These are phyloP conservation scores for Intubia oerlemansii DNA, from an alignment of 2,329 filamentous ascomycete species.

Conservation along the genomic window DNA sequence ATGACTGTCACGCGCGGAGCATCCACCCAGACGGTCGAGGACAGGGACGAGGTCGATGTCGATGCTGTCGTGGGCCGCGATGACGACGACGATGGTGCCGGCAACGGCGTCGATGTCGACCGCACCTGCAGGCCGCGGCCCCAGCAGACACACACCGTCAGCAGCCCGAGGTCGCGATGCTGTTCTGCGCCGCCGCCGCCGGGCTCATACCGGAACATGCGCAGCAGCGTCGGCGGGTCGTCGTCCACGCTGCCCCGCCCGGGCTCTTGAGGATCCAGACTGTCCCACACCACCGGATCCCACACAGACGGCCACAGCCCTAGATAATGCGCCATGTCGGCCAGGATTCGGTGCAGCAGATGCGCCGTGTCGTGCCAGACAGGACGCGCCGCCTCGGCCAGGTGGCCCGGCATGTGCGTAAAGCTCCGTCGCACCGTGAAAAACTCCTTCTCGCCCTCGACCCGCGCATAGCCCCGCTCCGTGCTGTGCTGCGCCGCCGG, in stretches of 20 bases:
- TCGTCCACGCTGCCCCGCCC: conserved; percentile 1
- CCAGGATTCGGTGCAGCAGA: conserved; percentile 9
- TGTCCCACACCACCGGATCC: conserved; percentile 6
- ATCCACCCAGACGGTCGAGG: conserved; percentile 4
- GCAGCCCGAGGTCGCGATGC: conserved; percentile 9
- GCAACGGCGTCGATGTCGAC: not conserved
- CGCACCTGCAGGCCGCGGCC: conserved; percentile 8
- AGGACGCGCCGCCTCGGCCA: conserved; percentile 1
- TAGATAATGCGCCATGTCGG: conserved; percentile 6
- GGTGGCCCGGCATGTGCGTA: conserved; percentile 4
- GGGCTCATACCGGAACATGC: conserved; percentile 9
- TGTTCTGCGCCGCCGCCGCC: conserved; percentile 8
- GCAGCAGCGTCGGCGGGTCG: conserved; percentile 9
- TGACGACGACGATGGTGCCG: too few relatives aligned
- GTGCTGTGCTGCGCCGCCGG: conserved; percentile 3
- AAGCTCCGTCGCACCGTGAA: conserved; percentile 8
- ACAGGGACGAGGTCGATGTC: too few relatives aligned
- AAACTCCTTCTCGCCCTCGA: conserved; percentile 9
- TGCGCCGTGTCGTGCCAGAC: conserved; percentile 8
- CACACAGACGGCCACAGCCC: conserved; percentile 5
- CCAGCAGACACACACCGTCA: conserved; percentile 9
- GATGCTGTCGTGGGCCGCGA: not conserved
- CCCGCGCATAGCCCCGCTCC: conserved; percentile 2
- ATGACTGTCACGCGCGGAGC: conserved; percentile 8
- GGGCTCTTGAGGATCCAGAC: conserved; percentile 3